Base-by-base conservation (phyloP, 2,329 filamentous ascomycete species). In the Aspergillus ibericus region DNA sequence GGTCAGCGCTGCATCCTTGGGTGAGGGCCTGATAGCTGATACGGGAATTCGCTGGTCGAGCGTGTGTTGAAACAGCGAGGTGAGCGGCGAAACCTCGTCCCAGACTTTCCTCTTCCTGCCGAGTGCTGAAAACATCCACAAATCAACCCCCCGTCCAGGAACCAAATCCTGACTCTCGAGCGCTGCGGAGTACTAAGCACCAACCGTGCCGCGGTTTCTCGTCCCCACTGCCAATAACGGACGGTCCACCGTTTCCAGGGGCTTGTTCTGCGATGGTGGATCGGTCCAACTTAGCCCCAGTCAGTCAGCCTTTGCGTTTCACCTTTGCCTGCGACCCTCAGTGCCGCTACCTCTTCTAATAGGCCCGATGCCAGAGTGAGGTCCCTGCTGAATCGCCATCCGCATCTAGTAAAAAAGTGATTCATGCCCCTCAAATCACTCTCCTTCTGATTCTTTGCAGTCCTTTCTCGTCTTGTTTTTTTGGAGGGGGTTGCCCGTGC, bases 321-420 rank as follows among this genome's bases (percentile, higher is more conserved):
- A 60, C 55, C 38, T 58, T 54, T 53, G 49, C 47, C 42, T 56
- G 34, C 29, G 49, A 52, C 46, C 57, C 54, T 48, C 53, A 57
- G 59, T 54, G 59, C 59, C 59, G 38, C 55, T 57, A 42, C 38
- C 36, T 49, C 52, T 52, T 57, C 35, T 57, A 40, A 52, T 53
- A 54, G 48, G 57, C 55, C 56, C 56, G 51, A 59, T 55, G 53
- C 50, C 46, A 59, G 52, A 50, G 55, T 47, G 60, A 59, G 53
- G 57, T 59, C 55, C 47, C 50, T 56, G 58, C 53, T 40, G 60
- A 61, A 59, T 63, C 56, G 61, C 60, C 58, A 61, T 63, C 52
- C 56, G 53, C 55, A 58, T 63, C 55, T 61, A 56, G 61, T 63
- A 61, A 60, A 63, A 62, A 58, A 61, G 55, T 42, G 53, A 32